These are phyloP conservation scores for Lachnellula hyalina DNA, from an alignment of 2,329 filamentous ascomycete genomes.

Conservation along the genomic window DNA sequence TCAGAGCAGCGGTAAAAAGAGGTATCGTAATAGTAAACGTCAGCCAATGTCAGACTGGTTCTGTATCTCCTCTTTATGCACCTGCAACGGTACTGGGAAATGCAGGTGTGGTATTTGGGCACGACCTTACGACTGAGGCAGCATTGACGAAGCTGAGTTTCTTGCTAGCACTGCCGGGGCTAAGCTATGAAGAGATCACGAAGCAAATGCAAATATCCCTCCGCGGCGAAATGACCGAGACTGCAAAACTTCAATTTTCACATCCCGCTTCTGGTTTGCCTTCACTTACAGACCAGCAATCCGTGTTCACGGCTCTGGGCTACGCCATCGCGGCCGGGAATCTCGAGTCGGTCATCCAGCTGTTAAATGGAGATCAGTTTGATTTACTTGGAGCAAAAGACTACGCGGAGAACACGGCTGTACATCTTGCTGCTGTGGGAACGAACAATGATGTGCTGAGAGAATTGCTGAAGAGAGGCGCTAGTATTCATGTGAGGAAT, in stretches of 20 bases:
- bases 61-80: constrained; percentile 53
- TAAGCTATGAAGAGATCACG: constrained; percentile 53
- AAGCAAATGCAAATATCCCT: constrained; percentile 57
- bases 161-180: constrained; percentile 53
- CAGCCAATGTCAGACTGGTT: constrained; percentile 55
- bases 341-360: constrained; percentile 35
- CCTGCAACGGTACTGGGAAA: constrained; percentile 55
- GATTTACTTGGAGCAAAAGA: constrained; percentile 32
- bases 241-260: constrained; percentile 42
- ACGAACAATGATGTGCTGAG: constrained; percentile 50
- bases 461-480: constrained; percentile 54
- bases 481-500: constrained; percentile 63
- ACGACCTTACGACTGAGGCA: constrained; percentile 61
- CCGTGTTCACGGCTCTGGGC: constrained; percentile 53
- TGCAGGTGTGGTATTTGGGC: constrained; percentile 63
- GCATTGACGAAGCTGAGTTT: constrained; percentile 31
- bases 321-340: constrained; percentile 59
- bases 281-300: constrained; percentile 40
- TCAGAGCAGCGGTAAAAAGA: constrained; percentile 57
- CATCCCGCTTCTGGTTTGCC: constrained; percentile 43
- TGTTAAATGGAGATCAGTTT: constrained; percentile 27
- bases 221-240: constrained; percentile 59
- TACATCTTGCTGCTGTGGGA: constrained; percentile 35
- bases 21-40: constrained; percentile 70
- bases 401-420: constrained; percentile 35